Evolutionary conservation across 2,329 filamentous ascomycete species (phyloP), one percentile per base, ranked within the genome.

Genomic region (Biscogniauxia mediterranea): DNA sequence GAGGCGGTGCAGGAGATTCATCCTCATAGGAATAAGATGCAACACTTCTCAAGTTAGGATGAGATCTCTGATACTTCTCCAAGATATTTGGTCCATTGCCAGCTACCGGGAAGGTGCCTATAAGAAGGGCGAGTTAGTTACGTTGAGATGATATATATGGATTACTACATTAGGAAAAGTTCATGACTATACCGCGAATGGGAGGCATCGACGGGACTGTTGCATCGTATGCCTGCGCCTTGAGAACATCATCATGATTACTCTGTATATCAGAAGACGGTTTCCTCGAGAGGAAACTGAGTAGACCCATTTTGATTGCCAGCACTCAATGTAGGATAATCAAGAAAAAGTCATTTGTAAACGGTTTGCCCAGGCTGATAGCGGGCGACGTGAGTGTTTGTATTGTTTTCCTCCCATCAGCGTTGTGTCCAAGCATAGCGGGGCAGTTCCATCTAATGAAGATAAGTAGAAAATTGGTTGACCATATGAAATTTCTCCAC

Each of bases 11-110:
- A 4, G 74, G 69, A 32, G 65, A 70, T 5, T 72, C 63, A 21
- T 32, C 28, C 58, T 66, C 66, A 59, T 64, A 61, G 19, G 61
- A 51, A 23, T 50, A 55, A 52, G 61, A 59, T 28, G 70, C 62
- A 4, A 68, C 67, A 55, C 72, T 66, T 61, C 63, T 72, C 51
- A 74, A 66, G 42, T 66, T 67, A 6, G 70, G 66, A 26, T 74
- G 71, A 19, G 73, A 74, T 53, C 72, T 73, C 53, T 77, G 73
- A 17, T 78, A 71, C 52, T 71, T 68, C 55, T 77, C 74, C 55
- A 77, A 63, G 20, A 76, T 69, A 58, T 71, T 77, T 21, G 71
- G 69, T 4, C 77, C 78, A 69, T 80, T 81, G 42, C 78, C 77
- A 20, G 73, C 69, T 32, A 80, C 73, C 2, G 78, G 76, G 60